These are phyloP conservation scores for Annulohypoxylon stygium DNA, from an alignment of 495 filamentous ascomycete genomes.

Conservation along the genomic window DNA sequence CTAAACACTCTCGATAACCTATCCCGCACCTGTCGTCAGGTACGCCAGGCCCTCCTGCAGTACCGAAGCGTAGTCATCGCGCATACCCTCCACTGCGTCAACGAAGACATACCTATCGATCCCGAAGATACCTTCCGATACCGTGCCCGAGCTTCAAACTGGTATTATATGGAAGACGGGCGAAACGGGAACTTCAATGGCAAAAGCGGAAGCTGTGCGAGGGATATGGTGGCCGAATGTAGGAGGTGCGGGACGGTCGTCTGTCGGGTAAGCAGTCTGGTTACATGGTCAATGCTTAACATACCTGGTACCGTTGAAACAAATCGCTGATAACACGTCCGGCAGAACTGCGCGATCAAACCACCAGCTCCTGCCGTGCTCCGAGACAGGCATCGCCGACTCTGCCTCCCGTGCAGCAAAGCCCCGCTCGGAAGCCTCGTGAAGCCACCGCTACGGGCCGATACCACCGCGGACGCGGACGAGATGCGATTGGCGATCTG, in stretches of 20 bases:
- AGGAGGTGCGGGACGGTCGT: constrained; percentile 79
- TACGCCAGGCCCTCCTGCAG: constrained; percentile 79
- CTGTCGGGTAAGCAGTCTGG: constrained; percentile 73
- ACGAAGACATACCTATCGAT: constrained; percentile 68
- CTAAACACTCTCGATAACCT: constrained; percentile 86
- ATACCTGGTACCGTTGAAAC: background rate
- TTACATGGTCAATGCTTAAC: background rate
- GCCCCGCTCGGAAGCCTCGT: constrained; percentile 69
- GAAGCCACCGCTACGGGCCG: constrained; percentile 48
- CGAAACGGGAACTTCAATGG: constrained; percentile 60
- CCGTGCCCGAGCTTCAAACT: constrained; percentile 63
- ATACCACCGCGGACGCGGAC: constrained; percentile 53
- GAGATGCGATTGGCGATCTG: constrained; percentile 73
- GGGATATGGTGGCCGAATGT: constrained; percentile 87
- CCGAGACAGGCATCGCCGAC: constrained; percentile 78
- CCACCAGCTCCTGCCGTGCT: constrained; percentile 72
- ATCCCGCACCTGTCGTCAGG: constrained; percentile 82
- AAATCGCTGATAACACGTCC: constrained; percentile 12
- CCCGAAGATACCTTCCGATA: constrained; percentile 64
- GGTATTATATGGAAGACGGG: constrained; percentile 64
- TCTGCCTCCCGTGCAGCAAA: constrained; percentile 78
- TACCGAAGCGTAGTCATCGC: constrained; percentile 77
- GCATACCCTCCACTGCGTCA: constrained; percentile 81
- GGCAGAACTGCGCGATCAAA: constrained; percentile 89
- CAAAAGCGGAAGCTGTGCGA: constrained; percentile 80